Evolutionary conservation across 148 eudicot species (phyloP), one percentile per base, ranked within the genome.

Genomic region (Selenicereus undatus): DNA sequence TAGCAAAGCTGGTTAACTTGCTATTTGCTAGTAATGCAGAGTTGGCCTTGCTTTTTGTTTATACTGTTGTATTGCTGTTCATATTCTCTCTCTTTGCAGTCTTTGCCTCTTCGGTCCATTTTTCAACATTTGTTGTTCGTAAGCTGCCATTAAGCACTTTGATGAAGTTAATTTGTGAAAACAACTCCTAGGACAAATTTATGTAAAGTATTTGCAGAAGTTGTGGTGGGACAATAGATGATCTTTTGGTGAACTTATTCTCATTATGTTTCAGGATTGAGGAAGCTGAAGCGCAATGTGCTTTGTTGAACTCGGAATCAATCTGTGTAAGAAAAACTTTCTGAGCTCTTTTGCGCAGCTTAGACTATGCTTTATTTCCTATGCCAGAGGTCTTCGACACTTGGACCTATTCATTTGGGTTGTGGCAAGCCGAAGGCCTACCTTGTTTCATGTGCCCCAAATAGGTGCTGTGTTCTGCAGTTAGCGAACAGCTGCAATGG

Each of bases 281-380:
- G 85, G 97, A 95, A 86, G 99, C 91, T 88, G 97, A 95, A 89
- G 96, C 98, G 81, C 97, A 95, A 80, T 95, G 99, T 86, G 97
- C 97, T 81, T 81, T 93, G 72, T 82, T 95, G 78, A 88, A 95
- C 86, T 89, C 90, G 13, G 94, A 91, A 85, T 92, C 93, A 58
- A 79, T 93, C 45, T 95, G 99, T 86, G 98, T 92, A 83, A 88
- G 98, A 85, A 62, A 48, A 81, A 70, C 76, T 79, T 71, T 69
- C 74, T 75, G n/a, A 51, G 36, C 64, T 42, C 73, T 24, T 35
- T 48, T 36, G 30, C 4, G 62, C 54, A 29, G 64, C 13, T 39
- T 8, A 24, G 32, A 26, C 30, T 69, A 62, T 51, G 8, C 8
- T 36, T 60, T 45, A 24, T 66, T 66, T 62, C 60, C 77, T 71